phyloP scores from a whole-genome alignment of 2,329 filamentous ascomycete species.

The Diplocarpon rosae region DNA sequence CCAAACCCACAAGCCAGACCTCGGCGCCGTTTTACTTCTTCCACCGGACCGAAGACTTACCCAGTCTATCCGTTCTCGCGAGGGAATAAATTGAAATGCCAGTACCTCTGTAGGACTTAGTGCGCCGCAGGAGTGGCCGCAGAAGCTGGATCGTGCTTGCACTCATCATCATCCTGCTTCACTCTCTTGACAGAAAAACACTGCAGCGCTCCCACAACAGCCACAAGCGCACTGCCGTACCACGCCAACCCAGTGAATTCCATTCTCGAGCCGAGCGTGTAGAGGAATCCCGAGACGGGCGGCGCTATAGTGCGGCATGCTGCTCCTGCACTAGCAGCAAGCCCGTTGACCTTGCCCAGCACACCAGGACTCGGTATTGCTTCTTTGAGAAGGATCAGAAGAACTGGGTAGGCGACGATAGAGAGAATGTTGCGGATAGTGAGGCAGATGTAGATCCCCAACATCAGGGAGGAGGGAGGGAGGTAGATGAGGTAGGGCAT shows the following conservation, averaged over 20 bases:
- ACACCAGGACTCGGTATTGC: constrained; percentile 45
- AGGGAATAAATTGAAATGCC: neutral
- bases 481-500: constrained; percentile 48
- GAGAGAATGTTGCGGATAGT: constrained; percentile 46
- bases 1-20: no score
- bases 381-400: constrained; percentile 58
- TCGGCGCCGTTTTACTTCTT: no score
- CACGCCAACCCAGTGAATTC: constrained; percentile 52
- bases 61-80: neutral
- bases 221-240: constrained; percentile 49
- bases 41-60: no score
- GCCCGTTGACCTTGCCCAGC: constrained; percentile 53
- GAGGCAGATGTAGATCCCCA: constrained; percentile 41
- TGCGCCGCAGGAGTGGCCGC: neutral
- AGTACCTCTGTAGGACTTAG: no score
- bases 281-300: constrained; percentile 52
- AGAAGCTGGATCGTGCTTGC: constrained; percentile 3
- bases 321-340: constrained; percentile 54
- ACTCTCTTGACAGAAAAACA: constrained; percentile 35
- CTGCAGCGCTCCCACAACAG: constrained; percentile 45
- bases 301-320: constrained; percentile 58
- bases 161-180: constrained; percentile 8
- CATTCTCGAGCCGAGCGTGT: constrained; percentile 45
- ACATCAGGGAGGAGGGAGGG: constrained; percentile 37
- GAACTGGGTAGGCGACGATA: constrained; percentile 52